Evolutionary conservation across 2,329 filamentous ascomycete species (phyloP).

Genomic region (Exophiala xenobiotica): DNA sequence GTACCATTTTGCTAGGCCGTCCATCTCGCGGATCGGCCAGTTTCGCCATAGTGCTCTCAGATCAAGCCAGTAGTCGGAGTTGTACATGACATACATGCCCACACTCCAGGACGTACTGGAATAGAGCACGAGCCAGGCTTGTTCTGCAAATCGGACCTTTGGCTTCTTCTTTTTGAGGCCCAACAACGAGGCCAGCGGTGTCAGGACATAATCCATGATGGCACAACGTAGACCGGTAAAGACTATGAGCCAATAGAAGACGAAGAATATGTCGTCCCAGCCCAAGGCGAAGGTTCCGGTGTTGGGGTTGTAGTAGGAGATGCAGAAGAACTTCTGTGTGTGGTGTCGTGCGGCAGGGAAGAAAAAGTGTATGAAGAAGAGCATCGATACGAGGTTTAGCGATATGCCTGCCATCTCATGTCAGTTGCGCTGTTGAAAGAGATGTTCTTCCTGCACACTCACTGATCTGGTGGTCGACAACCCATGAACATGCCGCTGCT

Average conservation of each 20-base stretch:
- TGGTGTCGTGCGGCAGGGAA: conserved; percentile 76
- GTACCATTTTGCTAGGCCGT: conserved; percentile 78
- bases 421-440: neutral
- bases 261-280: conserved; percentile 74
- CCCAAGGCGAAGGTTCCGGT: conserved; percentile 73
- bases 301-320: conserved; percentile 75
- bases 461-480: conserved; percentile 34
- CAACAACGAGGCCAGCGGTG: conserved; percentile 68
- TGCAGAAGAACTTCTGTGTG: conserved; percentile 83
- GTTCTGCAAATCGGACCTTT: conserved; percentile 82
- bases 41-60: conserved; percentile 76
- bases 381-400: conserved; percentile 78
- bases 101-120: conserved; percentile 77
- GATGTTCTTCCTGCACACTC: conserved; percentile 7
- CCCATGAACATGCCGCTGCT: conserved; percentile 28
- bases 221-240: conserved; percentile 84
- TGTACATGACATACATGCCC: conserved; percentile 78
- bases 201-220: conserved; percentile 82
- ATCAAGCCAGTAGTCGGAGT: conserved; percentile 76
- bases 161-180: conserved; percentile 75
- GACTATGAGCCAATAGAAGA: conserved; percentile 74
- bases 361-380: conserved; percentile 76
- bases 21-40: conserved; percentile 77
- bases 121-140: conserved; percentile 87
- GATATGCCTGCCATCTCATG: conserved; percentile 67